Base-by-base conservation (phyloP, 2,329 filamentous ascomycete species). In the Xylariaceae sp. region DNA sequence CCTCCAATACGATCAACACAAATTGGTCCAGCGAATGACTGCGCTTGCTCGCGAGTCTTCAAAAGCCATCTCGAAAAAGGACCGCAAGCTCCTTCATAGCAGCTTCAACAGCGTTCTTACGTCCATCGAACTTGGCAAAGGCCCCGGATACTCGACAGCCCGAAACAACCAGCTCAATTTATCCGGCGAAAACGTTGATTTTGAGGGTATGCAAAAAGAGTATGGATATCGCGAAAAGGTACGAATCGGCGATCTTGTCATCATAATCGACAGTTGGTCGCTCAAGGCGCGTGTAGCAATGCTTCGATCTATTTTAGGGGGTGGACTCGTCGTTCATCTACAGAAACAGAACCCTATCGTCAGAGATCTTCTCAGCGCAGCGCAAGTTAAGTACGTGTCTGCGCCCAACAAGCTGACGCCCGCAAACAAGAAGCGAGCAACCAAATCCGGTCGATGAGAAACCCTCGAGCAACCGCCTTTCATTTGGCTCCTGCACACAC, bases 151-250 rank as follows among this genome's bases (percentile, higher is more conserved):
- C 60, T 80, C 79, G 6, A 79, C 74, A 1, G 76, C 79, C 1
- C 66, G 69, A 7, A 68, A 70, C 50, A 71, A 59, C 63, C 69
- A 63, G 34, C 71, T 51, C 38, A 75, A 76, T 51, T 73, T 74
- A 1, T 71, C 72, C 17, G 68, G 71, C 4, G 67, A 66, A 3
- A 72, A 71, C 53, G 63, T 66, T 5, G 75, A 73, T 36, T 66
- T 65, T 28, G 70, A 71, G 3, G 72, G 75, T 33, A 73, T 74
- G 9, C 69, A 73, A 3, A 66, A 70, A 31, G 77, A 80, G 54
- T 79, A 80, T 54, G 78, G 79, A 3, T 81, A 82, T 54, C 73
- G 78, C 7, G 71, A 78, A 57, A 78, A 74, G 56, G 65, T 81
- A n/a, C 74, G 74, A 34, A 69, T 80, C 6, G 71, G 75, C 14